phyloP scores from a whole-genome alignment of 2,329 filamentous ascomycete genomes.

The Penicillium sp. region DNA sequence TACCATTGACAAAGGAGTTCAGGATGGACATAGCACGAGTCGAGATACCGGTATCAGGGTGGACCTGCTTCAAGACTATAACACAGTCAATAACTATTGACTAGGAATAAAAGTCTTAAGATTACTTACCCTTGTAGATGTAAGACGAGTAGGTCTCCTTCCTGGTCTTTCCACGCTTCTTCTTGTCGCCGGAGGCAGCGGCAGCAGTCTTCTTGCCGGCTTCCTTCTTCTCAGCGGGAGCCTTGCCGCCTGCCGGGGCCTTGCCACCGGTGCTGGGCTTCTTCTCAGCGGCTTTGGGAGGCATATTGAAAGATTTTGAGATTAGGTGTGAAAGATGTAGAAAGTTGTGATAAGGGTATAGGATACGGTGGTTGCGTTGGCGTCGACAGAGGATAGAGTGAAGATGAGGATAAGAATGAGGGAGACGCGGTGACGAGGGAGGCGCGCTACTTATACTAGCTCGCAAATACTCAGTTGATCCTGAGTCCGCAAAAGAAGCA shows the following conservation, averaged over 20 bases:
- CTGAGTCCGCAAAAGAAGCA: constrained; percentile 34
- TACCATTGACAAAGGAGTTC: constrained; percentile 99
- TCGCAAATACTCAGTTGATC: too few relatives aligned
- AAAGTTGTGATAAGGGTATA: too few relatives aligned
- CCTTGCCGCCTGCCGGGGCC: constrained; percentile 66
- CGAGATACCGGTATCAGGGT: constrained; percentile 99
- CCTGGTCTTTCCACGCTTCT: constrained; percentile 99
- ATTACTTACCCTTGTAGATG: constrained; percentile 98
- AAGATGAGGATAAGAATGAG: constrained; percentile 29
- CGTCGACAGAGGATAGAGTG: constrained; percentile 36
- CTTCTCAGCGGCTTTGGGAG: constrained; percentile 97
- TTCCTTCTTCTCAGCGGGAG: constrained; percentile 96
- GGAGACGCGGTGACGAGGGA: constrained; percentile 36
- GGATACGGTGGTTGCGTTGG: too few relatives aligned
- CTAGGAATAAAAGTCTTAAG: too few relatives aligned
- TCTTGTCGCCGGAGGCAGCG: constrained; percentile 91
- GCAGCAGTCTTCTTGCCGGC: constrained; percentile 93
- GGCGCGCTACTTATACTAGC: too few relatives aligned
- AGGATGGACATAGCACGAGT: constrained; percentile 99
- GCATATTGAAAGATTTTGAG: constrained; percentile 84
- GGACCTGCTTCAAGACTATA: constrained; percentile 96
- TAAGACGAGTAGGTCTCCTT: constrained; percentile 99
- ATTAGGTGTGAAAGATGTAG: constrained; percentile 27
- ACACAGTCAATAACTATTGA: too few relatives aligned
- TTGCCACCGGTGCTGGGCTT: constrained; percentile 89